phyloP scores from a whole-genome alignment of 1,284 basidiomycete species.

The Amylostereum areolatum region DNA sequence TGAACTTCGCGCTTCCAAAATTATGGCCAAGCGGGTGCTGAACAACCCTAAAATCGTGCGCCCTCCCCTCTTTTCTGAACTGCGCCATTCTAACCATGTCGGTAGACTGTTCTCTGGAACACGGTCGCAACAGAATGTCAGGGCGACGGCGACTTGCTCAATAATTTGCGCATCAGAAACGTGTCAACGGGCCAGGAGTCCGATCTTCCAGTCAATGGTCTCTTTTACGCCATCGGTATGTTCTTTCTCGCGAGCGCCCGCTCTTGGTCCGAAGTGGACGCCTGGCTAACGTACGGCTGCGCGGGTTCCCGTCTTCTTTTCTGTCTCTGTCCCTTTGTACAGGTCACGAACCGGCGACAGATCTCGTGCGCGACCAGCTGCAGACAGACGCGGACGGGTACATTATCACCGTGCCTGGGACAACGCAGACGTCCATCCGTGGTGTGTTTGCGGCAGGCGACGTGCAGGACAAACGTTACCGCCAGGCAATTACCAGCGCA shows the following conservation, averaged over 20 bases:
- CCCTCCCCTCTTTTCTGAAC: slow-evolving; percentile 5
- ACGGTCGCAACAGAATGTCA: slow-evolving; percentile 90
- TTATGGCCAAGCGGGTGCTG: slow-evolving; percentile 93
- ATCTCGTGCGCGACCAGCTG: slow-evolving; percentile 83
- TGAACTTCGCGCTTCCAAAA: slow-evolving; percentile 94
- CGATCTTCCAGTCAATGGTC: slow-evolving; percentile 84
- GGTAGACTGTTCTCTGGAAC: slow-evolving; percentile 74
- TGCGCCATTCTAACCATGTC: slow-evolving; percentile 1
- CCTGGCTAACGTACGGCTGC: background rate
- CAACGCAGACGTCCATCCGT: slow-evolving; percentile 90
- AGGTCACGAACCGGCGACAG: slow-evolving; percentile 85
- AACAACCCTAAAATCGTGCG: slow-evolving; percentile 88
- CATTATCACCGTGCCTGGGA: slow-evolving; percentile 93
- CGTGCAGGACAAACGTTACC: slow-evolving; percentile 95
- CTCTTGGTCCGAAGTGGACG: too few relatives aligned
- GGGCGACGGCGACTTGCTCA: slow-evolving; percentile 92
- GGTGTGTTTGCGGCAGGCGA: slow-evolving; percentile 99
- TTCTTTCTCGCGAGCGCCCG: background rate
- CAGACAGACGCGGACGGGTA: slow-evolving; percentile 93
- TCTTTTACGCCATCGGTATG: slow-evolving; percentile 92
- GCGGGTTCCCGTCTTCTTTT: slow-evolving; percentile 8
- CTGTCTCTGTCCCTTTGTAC: background rate
- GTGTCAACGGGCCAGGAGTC: slow-evolving; percentile 75
- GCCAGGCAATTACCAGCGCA: slow-evolving; percentile 93
- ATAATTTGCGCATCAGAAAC: slow-evolving; percentile 80